Percentiles rank a stretch among this genome's conserved stretches.
These are phyloP conservation scores for Rhytidiadelphus loreus DNA, from an alignment of 225 moss, liverwort and hornwort genomes.

Conservation along the genomic window DNA sequence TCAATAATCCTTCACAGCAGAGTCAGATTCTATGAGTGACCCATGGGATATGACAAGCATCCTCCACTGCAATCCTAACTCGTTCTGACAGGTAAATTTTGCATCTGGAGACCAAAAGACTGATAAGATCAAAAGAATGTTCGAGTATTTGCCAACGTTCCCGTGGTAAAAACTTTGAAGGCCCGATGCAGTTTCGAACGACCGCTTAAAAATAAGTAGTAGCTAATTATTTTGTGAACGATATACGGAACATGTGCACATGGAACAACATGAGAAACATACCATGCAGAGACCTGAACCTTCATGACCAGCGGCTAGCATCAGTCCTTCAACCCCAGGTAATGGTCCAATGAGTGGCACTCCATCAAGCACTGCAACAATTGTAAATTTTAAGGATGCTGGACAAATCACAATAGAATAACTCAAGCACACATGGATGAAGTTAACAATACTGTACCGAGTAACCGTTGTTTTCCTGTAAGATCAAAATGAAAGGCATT, in stretches of 20 bases:
- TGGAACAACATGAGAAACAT: not conserved
- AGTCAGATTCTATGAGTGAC: not conserved
- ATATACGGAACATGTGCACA: not conserved
- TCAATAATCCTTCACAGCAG: not conserved
- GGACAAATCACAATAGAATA: not conserved
- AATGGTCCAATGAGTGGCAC: slow-evolving; percentile 84
- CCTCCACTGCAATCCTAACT: not conserved
- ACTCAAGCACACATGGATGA: not conserved
- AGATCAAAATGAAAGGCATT: not conserved
- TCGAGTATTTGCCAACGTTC: not conserved
- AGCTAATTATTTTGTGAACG: not conserved
- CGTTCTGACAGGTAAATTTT: not conserved
- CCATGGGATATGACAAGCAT: not conserved
- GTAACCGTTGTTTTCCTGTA: not conserved
- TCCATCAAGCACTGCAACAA: slow-evolving; percentile 61
- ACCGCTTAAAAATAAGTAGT: not conserved
- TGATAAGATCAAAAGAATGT: not conserved
- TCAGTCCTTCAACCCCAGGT: slow-evolving; percentile 58
- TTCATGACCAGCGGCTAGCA: slow-evolving; percentile 94
- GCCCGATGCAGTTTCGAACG: not conserved
- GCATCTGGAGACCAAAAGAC: not conserved
- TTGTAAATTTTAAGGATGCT: not conserved
- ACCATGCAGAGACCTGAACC: slow-evolving; percentile 95
- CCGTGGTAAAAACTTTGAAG: not conserved
- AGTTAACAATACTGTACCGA: not conserved